These are phyloP conservation scores for Geotrichum macrosporum DNA, from an alignment of 1,139 yeast genomes.

Conservation along the genomic window DNA sequence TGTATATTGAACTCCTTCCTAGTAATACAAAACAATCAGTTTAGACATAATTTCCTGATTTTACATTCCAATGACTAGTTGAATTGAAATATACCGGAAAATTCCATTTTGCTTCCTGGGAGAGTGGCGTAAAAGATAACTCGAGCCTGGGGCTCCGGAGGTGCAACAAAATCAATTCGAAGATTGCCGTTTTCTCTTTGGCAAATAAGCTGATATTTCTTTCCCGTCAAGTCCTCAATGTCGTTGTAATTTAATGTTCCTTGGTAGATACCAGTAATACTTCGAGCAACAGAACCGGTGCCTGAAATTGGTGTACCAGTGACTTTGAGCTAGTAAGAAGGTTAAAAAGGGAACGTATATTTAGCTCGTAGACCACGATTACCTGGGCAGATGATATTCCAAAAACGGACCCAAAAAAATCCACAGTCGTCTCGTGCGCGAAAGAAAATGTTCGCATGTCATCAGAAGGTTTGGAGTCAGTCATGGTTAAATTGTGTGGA, in stretches of 20 bases:
- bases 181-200: conserved; percentile 20
- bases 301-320: conserved; percentile 31
- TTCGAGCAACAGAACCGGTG: conserved; percentile 30
- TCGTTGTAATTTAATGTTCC: conserved; percentile 31
- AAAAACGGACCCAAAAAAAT: conserved; percentile 73
- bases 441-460: conserved; percentile 40
- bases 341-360: no score
- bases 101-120: conserved; percentile 14
- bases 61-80: conserved; percentile 1
- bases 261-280: conserved; percentile 27
- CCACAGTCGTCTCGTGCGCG: conserved; percentile 72
- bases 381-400: conserved; percentile 32
- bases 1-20: neutral
- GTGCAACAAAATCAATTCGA: conserved; percentile 20
- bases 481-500: neutral
- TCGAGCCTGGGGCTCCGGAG: conserved; percentile 19
- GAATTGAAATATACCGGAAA: conserved; percentile 20
- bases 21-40: neutral
- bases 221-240: conserved; percentile 29
- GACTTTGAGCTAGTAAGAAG: conserved; percentile 21
- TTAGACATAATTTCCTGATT: neutral
- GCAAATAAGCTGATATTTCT: conserved; percentile 26
- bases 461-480: conserved; percentile 4
- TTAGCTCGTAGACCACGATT: neutral
- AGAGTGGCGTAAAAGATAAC: conserved; percentile 15